Percentiles rank a stretch among this genome's conserved stretches.
Evolutionary conservation across 2,329 filamentous ascomycete species (phyloP).

Genomic region (Blastomyces gilchristii): DNA sequence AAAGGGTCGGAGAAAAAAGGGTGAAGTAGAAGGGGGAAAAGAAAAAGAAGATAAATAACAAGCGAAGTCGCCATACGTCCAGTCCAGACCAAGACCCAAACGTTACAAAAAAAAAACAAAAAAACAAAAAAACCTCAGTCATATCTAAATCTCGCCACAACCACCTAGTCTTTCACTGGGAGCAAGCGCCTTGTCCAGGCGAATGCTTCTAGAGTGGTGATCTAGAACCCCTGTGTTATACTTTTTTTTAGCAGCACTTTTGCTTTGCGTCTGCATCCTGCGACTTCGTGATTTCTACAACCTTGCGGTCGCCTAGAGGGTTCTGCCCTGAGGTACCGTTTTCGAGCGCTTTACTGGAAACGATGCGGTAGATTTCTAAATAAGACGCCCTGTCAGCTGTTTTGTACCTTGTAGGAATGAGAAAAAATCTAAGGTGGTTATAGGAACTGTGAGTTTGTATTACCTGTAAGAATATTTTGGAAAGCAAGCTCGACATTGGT

Average conservation of each 20-base stretch:
- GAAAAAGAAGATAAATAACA: conserved; percentile 12
- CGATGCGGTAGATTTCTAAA: conserved; percentile 96
- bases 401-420: conserved; percentile 12
- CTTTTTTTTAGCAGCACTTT: conserved; percentile 32
- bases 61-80: conserved; percentile 10
- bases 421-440: neutral
- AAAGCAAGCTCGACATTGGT: conserved; percentile 99
- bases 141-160: neutral
- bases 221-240: conserved; percentile 9
- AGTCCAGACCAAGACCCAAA: neutral
- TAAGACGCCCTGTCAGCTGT: conserved; percentile 10
- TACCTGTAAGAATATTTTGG: conserved; percentile 98
- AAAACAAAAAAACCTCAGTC: neutral
- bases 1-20: conserved; percentile 5
- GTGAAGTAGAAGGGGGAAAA: neutral
- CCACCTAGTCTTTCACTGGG: neutral
- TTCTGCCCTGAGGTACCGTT: conserved; percentile 72
- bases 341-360: conserved; percentile 94
- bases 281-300: conserved; percentile 76
- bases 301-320: conserved; percentile 65
- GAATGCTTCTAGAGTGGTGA: neutral
- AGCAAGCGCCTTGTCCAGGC: neutral
- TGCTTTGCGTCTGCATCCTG: conserved; percentile 66
- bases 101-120: neutral
- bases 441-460: conserved; percentile 21